phyloP scores from a whole-genome alignment of 345 rosid genomes.

The Adansonia digitata region DNA sequence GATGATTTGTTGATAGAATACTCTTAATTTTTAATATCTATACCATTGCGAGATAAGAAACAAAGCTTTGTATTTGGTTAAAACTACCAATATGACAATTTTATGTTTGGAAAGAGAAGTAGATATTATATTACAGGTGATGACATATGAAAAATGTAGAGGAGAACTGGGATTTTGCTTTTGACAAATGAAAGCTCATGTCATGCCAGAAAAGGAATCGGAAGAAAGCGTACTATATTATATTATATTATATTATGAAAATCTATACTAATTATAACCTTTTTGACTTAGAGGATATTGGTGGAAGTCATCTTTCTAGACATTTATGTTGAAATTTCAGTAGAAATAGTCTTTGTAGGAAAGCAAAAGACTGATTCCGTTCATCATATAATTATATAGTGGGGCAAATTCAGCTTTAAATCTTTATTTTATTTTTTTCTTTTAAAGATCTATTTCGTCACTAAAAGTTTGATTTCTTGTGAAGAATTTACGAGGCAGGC shows the following conservation, averaged over 20 bases:
- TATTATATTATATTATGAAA: too few species aligned
- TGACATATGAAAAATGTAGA: constrained; percentile 7
- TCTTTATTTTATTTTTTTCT: too few species aligned
- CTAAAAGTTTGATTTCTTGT: not conserved
- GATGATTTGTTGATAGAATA: too few species aligned
- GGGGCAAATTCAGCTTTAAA: not conserved
- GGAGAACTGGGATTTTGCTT: constrained; percentile 44
- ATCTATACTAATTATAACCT: constrained; percentile 5
- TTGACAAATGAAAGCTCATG: constrained; percentile 34
- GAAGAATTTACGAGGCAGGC: not conserved
- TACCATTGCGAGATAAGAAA: too few species aligned
- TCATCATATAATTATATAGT: not conserved
- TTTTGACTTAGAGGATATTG: constrained; percentile 34
- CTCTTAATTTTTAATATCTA: too few species aligned
- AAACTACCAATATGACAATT: too few species aligned
- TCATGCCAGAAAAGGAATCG: constrained; percentile 46
- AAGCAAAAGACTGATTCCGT: too few species aligned
- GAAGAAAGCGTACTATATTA: constrained; percentile 16
- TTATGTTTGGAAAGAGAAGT: too few species aligned
- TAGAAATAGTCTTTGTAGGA: too few species aligned
- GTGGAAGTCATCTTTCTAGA: too few species aligned
- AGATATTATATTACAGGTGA: constrained; percentile 16
- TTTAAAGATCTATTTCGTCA: not conserved
- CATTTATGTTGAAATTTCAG: too few species aligned
- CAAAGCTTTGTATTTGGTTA: not conserved